These are phyloP conservation scores for Eucalyptus marginata DNA, from an alignment of 345 rosid species.

Conservation along the genomic window DNA sequence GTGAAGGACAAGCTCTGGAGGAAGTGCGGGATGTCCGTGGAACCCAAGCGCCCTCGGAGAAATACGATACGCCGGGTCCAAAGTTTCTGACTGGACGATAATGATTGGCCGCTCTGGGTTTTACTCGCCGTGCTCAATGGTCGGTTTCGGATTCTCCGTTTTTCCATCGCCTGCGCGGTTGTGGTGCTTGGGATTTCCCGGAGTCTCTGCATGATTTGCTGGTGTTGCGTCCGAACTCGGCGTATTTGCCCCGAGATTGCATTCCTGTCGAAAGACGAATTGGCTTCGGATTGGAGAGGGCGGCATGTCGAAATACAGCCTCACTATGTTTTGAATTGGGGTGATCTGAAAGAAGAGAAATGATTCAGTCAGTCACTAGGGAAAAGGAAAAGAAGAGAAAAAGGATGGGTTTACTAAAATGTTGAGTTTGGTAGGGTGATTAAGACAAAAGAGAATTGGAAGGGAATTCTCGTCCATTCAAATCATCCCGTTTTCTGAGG, in stretches of 20 bases:
- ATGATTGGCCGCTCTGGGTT: constrained; percentile 58
- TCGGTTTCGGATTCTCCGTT: not conserved
- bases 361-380: not conserved
- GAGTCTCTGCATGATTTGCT: no score
- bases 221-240: not conserved
- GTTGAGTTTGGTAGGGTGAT: not conserved
- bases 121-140: constrained; percentile 73
- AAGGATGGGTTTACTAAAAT: not conserved
- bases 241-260: not conserved
- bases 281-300: not conserved
- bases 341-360: not conserved
- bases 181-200: no score
- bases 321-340: not conserved
- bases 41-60: constrained; percentile 57
- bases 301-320: not conserved
- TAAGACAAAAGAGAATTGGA: not conserved
- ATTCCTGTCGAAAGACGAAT: not conserved
- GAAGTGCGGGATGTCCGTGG: constrained; percentile 75
- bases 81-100: constrained; percentile 39
- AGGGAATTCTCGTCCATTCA: no score
- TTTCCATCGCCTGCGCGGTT: no score
- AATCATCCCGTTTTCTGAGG: no score
- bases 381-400: not conserved
- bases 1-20: constrained; percentile 88
- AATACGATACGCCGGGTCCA: constrained; percentile 55